These are phyloP conservation scores for Scheffersomyces spartinae DNA, from an alignment of 805 yeast species.

Conservation along the genomic window DNA sequence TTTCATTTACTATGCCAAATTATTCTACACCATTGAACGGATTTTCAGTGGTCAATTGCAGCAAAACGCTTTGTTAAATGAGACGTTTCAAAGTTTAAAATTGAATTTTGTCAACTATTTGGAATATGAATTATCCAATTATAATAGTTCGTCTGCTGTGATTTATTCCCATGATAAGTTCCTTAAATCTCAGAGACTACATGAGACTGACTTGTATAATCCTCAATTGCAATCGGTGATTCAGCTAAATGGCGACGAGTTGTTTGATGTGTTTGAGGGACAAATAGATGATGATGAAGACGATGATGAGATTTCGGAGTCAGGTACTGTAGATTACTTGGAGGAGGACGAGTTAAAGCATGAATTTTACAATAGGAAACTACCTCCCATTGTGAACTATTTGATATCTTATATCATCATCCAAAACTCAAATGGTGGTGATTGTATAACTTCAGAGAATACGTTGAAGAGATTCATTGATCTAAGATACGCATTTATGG, in stretches of 20 bases:
- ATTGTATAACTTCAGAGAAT: no score
- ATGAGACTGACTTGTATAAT: no score
- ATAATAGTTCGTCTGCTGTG: slow-evolving; percentile 6
- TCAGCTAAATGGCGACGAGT: no score
- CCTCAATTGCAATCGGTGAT: no score
- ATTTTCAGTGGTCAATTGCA: slow-evolving; percentile 11
- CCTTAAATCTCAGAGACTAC: no score
- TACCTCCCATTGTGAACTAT: slow-evolving; percentile 17
- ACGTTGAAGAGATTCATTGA: slow-evolving; percentile 13
- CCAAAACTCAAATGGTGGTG: no score
- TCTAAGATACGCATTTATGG: no score
- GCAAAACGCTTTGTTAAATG: slow-evolving; percentile 5
- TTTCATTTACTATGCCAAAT: slow-evolving; percentile 20
- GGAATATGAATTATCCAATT: slow-evolving; percentile 14
- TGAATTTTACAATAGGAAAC: slow-evolving; percentile 3
- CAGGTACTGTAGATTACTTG: no score
- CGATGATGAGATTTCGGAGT: slow-evolving; percentile 1
- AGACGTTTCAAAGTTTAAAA: slow-evolving; percentile 11
- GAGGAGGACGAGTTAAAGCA: slow-evolving; percentile 4
- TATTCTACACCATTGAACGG: slow-evolving; percentile 18
- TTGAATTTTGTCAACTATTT: slow-evolving; percentile 12
- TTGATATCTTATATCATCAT: slow-evolving; percentile 19
- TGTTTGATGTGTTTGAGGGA: background rate
- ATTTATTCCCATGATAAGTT: slow-evolving; percentile 2
- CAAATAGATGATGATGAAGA: slow-evolving; percentile 4